Conservation (phyloP, 2,329 filamentous ascomycete genomes). For the Hymenoscyphus occultus region DNA sequence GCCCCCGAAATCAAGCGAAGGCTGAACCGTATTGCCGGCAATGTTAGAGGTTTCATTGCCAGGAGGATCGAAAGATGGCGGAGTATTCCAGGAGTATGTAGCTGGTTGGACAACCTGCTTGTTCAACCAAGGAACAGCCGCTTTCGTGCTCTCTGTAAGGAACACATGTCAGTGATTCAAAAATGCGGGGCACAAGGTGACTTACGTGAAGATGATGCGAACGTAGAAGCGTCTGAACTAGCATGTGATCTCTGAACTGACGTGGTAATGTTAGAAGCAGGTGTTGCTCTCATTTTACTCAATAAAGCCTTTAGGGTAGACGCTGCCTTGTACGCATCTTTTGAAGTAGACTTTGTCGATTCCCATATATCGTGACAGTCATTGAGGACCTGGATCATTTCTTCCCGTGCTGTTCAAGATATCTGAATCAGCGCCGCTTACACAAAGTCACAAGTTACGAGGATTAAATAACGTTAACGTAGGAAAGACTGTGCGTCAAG, state of each 20-base stretch:
- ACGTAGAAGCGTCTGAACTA: background rate
- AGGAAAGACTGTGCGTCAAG: no score
- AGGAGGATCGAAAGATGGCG: background rate
- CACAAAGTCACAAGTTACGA: no score
- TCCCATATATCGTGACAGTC: constrained; percentile 27
- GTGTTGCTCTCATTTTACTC: constrained; percentile 16
- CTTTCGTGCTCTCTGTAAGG: background rate
- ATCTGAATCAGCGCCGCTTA: no score
- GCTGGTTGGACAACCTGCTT: constrained; percentile 2
- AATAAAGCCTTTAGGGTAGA: constrained; percentile 24
- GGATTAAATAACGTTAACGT: no score
- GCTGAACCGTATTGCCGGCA: background rate
- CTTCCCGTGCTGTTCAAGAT: constrained; percentile 12
- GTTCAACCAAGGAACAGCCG: background rate
- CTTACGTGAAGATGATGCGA: background rate
- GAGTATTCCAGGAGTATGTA: background rate
- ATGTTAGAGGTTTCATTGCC: background rate
- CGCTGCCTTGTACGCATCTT: constrained; percentile 27
- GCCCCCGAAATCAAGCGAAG: background rate
- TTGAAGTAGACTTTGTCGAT: constrained; percentile 16
- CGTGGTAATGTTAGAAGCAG: background rate
- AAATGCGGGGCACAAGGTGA: background rate
- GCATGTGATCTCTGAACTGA: background rate
- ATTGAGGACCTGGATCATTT: constrained; percentile 23
- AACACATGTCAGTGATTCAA: background rate